Conservation (phyloP, 108 stramenopile genomes). For the Nitzschia putrida region DNA sequence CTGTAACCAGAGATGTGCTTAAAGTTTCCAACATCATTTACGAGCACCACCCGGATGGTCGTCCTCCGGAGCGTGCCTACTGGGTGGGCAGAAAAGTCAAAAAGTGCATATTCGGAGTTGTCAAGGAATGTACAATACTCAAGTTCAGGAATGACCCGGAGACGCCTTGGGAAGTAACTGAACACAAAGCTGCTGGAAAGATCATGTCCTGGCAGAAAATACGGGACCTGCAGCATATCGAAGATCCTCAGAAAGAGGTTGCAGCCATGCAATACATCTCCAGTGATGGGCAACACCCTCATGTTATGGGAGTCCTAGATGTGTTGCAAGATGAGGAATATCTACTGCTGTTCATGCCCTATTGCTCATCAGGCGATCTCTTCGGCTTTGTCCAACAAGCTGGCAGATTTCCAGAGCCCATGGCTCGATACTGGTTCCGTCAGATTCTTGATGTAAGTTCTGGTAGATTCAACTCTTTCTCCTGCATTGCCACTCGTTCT, state of each 20-base stretch:
- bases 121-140: conserved; percentile 72
- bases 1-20: conserved; percentile 46
- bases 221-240: conserved; percentile 51
- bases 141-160: conserved; percentile 54
- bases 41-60: conserved; percentile 60
- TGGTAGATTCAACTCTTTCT: not conserved
- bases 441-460: conserved; percentile 72
- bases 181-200: conserved; percentile 68
- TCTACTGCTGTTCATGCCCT: conserved; percentile 84
- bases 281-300: conserved; percentile 54
- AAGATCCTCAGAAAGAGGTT: conserved; percentile 90
- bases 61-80: conserved; percentile 62
- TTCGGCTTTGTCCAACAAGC: conserved; percentile 72
- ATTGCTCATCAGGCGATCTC: conserved; percentile 85
- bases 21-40: conserved; percentile 72
- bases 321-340: conserved; percentile 87
- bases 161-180: conserved; percentile 73
- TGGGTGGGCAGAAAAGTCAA: conserved; percentile 78
- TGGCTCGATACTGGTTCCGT: conserved; percentile 68
- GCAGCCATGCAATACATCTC: conserved; percentile 83
- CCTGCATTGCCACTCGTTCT: not conserved
- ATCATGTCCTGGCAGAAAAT: conserved; percentile 75
- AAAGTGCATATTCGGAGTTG: conserved; percentile 81
- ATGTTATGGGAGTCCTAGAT: conserved; percentile 78
- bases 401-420: conserved; percentile 64